Evolutionary conservation across 371 early-diverging fungal species (phyloP), one percentile per base, ranked within the genome.

Genomic region (Syncephalastrum racemosum): DNA sequence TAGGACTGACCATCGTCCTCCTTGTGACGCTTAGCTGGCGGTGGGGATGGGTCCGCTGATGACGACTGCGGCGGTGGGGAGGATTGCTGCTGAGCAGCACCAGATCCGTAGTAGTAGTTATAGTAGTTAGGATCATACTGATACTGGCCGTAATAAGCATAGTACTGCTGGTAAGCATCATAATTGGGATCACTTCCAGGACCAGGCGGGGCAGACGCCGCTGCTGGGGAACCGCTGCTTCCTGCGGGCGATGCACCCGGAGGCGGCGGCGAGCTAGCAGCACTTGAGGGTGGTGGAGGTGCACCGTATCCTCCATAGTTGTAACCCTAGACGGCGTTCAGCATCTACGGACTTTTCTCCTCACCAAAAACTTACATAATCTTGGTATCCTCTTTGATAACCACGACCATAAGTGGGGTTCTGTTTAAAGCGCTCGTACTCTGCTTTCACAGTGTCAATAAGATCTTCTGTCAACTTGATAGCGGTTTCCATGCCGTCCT

Each of bases 401-500:
- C 72, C 73, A 14, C 79, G 66, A 46, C 64, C 67, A 20, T 73
- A 66, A 13, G 22, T 23, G 16, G 49, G 57, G 4, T 58, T 47
- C 39, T 64, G 64, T 55, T 78, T 79, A 52, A 71, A 79, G 18
- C 75, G 75, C 57, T 90, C 85, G 67, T 85, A 82, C 53, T 95
- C 94, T 4, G 64, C 72, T 49, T 77, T 83, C 1, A 95, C 87
- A 0, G 93, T 92, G 46, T 81, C 80, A 3, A 95, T 73, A 42
- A 95, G 77, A 65, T 93, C 90, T 58, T 85, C 71, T 39, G 90
- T 82, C 39, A 92, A 75, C 42, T 79, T 64, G 12, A 81, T 76
- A 2, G 94, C 95, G 36, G 78, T 71, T 39, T 85, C 82, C 15
- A 93, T 64, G 13, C 82, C 82, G 25, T 90, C 90, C 56, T 91